Percentiles rank a stretch among this genome's conserved stretches.
Conservation (phyloP, 225 moss, liverwort and hornwort genomes). For the Polytrichum formosum region DNA sequence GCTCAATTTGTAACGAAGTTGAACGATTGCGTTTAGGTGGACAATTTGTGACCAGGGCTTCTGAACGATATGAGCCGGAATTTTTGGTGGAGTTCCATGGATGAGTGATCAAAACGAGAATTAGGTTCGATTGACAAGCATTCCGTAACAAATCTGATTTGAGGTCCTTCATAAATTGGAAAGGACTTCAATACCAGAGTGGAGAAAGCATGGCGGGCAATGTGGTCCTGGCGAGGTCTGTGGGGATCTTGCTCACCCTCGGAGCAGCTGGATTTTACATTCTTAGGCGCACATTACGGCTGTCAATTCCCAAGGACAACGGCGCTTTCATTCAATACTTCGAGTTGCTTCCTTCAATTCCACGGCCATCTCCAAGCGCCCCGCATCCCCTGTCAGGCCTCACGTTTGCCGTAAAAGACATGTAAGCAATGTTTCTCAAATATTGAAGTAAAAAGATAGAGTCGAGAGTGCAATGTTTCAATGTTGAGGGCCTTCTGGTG, state of each 20-base stretch:
- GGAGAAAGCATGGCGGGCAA: slow-evolving; percentile 45
- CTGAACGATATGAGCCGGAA: no score
- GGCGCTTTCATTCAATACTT: slow-evolving; percentile 90
- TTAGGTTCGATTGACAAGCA: no score
- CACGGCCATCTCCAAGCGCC: slow-evolving; percentile 68
- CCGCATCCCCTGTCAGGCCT: slow-evolving; percentile 69
- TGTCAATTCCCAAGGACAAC: slow-evolving; percentile 55
- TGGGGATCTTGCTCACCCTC: slow-evolving; percentile 73
- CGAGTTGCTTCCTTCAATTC: slow-evolving; percentile 82
- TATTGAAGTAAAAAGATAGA: no score
- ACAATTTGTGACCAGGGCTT: no score
- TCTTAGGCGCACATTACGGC: slow-evolving; percentile 55
- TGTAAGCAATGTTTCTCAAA: slow-evolving; percentile 37
- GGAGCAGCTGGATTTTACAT: slow-evolving; percentile 85
- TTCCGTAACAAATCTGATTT: no score
- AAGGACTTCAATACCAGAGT: neutral
- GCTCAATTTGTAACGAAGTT: no score
- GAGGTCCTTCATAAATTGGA: no score
- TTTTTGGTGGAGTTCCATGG: no score
- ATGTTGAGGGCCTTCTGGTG: no score
- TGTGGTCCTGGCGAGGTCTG: slow-evolving; percentile 64
- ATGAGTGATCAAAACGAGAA: no score
- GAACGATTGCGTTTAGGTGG: no score
- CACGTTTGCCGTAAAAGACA: slow-evolving; percentile 85
- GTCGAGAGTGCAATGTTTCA: no score